Conservation (phyloP, 148 eudicot species). For the Tetragonia tetragonoides region DNA sequence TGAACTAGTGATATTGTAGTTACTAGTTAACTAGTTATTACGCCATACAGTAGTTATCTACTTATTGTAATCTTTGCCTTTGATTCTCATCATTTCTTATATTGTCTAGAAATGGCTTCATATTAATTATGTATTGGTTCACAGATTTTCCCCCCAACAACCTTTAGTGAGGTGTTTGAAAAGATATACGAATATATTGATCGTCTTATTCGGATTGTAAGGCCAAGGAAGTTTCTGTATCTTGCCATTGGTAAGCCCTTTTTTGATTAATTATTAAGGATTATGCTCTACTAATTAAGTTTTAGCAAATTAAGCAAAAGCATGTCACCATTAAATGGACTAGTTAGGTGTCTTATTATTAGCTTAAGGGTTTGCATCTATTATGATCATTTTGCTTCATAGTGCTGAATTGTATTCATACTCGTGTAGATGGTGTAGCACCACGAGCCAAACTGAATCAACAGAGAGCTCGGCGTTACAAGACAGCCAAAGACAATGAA, state of each 20-base stretch:
- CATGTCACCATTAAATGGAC: background rate
- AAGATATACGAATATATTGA: conserved; percentile 87
- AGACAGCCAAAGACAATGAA: conserved; percentile 82
- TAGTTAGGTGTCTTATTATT: too few species aligned
- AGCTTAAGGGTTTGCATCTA: background rate
- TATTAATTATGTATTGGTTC: background rate
- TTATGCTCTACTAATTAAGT: background rate
- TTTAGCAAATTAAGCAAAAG: background rate
- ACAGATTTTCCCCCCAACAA: conserved; percentile 48
- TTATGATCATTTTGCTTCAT: background rate
- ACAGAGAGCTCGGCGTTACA: conserved; percentile 81
- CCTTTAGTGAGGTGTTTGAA: conserved; percentile 79
- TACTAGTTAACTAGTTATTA: too few species aligned
- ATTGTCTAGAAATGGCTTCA: background rate
- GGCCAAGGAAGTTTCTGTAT: conserved; percentile 81
- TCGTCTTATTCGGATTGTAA: conserved; percentile 72
- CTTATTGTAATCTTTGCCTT: background rate
- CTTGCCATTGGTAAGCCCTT: conserved; percentile 84
- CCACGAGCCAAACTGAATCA: conserved; percentile 98
- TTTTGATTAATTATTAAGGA: background rate
- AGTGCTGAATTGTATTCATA: background rate
- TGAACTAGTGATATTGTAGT: too few species aligned
- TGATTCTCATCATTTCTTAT: background rate
- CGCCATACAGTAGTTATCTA: too few species aligned
- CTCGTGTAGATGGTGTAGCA: conserved; percentile 75